These are phyloP conservation scores for Cryptococcus wingfieldii DNA, from an alignment of 1,284 basidiomycete genomes.

Conservation along the genomic window DNA sequence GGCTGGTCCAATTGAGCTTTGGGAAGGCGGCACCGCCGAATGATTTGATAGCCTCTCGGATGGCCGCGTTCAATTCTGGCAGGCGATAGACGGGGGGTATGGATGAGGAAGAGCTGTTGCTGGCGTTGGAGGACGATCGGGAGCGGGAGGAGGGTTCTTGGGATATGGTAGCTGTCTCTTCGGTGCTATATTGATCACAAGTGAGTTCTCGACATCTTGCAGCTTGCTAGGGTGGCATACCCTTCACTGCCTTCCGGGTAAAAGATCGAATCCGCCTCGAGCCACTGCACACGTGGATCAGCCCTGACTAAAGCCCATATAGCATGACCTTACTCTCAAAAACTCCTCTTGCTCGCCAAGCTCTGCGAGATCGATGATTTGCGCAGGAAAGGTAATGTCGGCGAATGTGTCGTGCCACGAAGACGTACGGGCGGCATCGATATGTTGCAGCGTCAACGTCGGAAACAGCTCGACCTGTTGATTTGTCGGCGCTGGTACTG, in stretches of 20 bases:
- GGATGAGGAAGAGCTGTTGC: constrained; percentile 6
- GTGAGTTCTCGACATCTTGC: not conserved
- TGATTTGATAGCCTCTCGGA: constrained; percentile 62
- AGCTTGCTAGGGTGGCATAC: not conserved
- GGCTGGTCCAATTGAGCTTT: constrained; percentile 90
- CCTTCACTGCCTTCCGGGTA: constrained; percentile 54
- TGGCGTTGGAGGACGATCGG: constrained; percentile 4
- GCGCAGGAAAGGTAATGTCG: constrained; percentile 67
- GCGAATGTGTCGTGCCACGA: constrained; percentile 79
- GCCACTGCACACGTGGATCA: constrained; percentile 15
- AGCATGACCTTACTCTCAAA: constrained; percentile 58
- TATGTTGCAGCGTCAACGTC: constrained; percentile 52
- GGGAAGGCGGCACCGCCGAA: constrained; percentile 82
- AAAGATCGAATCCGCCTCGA: constrained; percentile 28
- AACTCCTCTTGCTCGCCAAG: constrained; percentile 79
- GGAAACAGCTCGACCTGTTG: constrained; percentile 53
- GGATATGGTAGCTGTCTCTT: not conserved
- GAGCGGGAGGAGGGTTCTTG: not conserved
- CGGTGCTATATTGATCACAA: not conserved
- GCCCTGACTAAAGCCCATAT: not conserved
- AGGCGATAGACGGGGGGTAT: constrained; percentile 51
- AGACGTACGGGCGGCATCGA: constrained; percentile 77
- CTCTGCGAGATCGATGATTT: constrained; percentile 72
- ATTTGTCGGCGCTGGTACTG: constrained; percentile 13
- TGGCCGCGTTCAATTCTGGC: constrained; percentile 69